Percentiles rank a stretch among this genome's conserved stretches.
phyloP scores from a whole-genome alignment of 2,329 filamentous ascomycete genomes.

The Penicillium sp. region DNA sequence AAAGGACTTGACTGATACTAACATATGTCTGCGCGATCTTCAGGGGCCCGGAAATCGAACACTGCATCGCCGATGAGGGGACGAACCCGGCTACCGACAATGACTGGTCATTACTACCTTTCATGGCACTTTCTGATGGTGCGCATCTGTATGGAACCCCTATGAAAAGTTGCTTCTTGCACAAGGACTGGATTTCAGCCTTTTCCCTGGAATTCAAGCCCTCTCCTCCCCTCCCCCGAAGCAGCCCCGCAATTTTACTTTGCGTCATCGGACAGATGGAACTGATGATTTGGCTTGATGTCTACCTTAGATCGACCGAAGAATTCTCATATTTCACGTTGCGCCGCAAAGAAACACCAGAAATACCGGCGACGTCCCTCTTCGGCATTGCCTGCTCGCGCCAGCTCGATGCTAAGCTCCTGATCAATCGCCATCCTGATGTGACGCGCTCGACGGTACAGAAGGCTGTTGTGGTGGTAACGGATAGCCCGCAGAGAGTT shows the following conservation, averaged over 20 bases:
- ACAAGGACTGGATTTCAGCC: not conserved
- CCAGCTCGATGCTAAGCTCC: slow-evolving; percentile 76
- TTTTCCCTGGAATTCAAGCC: not conserved
- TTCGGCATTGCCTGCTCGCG: slow-evolving; percentile 96
- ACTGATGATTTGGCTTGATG: not conserved
- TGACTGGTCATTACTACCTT: slow-evolving; percentile 88
- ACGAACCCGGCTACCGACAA: slow-evolving; percentile 78
- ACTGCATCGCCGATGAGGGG: slow-evolving; percentile 80
- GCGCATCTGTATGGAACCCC: slow-evolving; percentile 73
- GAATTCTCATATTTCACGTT: slow-evolving; percentile 99
- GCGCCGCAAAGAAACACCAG: slow-evolving; percentile 53
- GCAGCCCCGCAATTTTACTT: not conserved
- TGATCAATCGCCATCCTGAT: slow-evolving; percentile 77
- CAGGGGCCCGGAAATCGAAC: slow-evolving; percentile 88
- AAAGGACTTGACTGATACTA: slow-evolving; percentile 5
- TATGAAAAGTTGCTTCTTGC: not conserved
- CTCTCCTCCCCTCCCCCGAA: not conserved
- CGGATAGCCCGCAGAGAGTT: slow-evolving; percentile 85
- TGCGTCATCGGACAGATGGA: not conserved
- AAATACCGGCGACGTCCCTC: slow-evolving; percentile 69
- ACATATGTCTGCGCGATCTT: not conserved
- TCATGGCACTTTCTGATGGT: slow-evolving; percentile 95
- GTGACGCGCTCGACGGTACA: slow-evolving; percentile 98
- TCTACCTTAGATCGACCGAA: slow-evolving; percentile 67
- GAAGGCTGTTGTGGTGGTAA: slow-evolving; percentile 95